Percentiles rank a stretch among this genome's conserved stretches.
Evolutionary conservation across 2,329 filamentous ascomycete species (phyloP).

Genomic region (Monascus ruber): DNA sequence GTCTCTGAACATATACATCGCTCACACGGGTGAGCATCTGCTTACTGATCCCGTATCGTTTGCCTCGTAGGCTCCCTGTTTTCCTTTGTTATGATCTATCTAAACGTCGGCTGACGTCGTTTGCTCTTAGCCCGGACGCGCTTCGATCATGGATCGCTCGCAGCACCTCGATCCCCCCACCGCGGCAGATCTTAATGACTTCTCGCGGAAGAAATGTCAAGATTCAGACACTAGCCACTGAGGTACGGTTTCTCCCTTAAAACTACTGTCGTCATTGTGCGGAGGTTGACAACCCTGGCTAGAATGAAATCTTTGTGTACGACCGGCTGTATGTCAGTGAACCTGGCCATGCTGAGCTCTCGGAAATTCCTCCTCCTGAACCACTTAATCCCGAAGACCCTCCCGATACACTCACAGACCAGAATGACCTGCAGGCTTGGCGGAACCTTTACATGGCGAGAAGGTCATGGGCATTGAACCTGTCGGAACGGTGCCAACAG

Average conservation of each 20-base stretch:
- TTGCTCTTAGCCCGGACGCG: conserved; percentile 57
- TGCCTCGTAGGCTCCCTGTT: conserved; percentile 48
- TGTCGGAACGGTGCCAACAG: conserved; percentile 57
- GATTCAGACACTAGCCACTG: conserved; percentile 63
- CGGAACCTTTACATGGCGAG: conserved; percentile 72
- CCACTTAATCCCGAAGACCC: conserved; percentile 49
- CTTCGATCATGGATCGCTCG: conserved; percentile 71
- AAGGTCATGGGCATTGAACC: conserved; percentile 62
- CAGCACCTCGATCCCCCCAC: conserved; percentile 59
- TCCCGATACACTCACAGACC: conserved; percentile 73
- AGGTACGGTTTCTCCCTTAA: conserved; percentile 44
- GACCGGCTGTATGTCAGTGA: conserved; percentile 60
- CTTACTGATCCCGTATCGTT: conserved; percentile 66
- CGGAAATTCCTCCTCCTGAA: conserved; percentile 42
- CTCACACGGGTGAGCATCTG: conserved; percentile 82
- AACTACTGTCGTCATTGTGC: not conserved
- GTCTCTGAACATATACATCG: conserved; percentile 82
- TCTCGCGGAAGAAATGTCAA: conserved; percentile 74
- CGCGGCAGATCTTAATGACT: conserved; percentile 80
- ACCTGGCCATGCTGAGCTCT: conserved; percentile 37
- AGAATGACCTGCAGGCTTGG: conserved; percentile 77
- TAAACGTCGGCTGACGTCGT: conserved; percentile 10
- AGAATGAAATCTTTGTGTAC: conserved; percentile 88
- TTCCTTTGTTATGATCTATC: conserved; percentile 1
- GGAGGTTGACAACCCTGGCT: conserved; percentile 4